phyloP scores from a whole-genome alignment of 257 asterid species.

The Buddleja alternifolia region DNA sequence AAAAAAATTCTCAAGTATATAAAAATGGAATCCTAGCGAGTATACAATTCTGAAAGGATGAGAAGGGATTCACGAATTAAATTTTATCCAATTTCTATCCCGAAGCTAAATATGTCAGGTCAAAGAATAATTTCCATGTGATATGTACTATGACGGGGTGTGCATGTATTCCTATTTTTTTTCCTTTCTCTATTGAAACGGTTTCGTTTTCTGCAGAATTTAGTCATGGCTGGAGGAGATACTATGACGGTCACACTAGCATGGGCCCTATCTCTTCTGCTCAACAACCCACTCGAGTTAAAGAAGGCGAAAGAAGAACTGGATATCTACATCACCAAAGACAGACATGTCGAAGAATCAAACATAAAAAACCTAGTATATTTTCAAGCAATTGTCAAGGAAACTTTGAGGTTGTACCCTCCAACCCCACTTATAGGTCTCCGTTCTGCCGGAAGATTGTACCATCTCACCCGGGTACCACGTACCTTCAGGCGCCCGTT shows the following conservation, averaged over 20 bases:
- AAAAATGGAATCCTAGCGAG: not conserved
- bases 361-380: conserved; percentile 27
- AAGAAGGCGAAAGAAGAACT: conserved; percentile 27
- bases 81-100: not conserved
- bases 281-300: conserved; percentile 25
- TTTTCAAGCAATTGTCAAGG: conserved; percentile 33
- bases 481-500: conserved; percentile 26
- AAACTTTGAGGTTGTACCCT: conserved; percentile 37
- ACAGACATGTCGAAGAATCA: conserved; percentile 22
- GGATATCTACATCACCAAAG: conserved; percentile 1
- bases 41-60: not conserved
- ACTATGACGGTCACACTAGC: conserved; percentile 12
- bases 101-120: not conserved
- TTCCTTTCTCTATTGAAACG: too few species aligned
- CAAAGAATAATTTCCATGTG: not conserved
- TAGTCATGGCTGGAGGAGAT: conserved; percentile 31
- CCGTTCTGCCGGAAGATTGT: conserved; percentile 31
- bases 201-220: not conserved
- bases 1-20: not conserved
- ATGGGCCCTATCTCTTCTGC: conserved; percentile 35
- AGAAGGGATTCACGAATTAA: not conserved
- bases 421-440: conserved; percentile 21
- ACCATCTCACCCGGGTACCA: conserved; percentile 25
- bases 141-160: too few species aligned
- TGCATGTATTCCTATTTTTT: too few species aligned